Base-by-base conservation (phyloP, 345 rosid genomes). In the Aquilaria malaccensis region DNA sequence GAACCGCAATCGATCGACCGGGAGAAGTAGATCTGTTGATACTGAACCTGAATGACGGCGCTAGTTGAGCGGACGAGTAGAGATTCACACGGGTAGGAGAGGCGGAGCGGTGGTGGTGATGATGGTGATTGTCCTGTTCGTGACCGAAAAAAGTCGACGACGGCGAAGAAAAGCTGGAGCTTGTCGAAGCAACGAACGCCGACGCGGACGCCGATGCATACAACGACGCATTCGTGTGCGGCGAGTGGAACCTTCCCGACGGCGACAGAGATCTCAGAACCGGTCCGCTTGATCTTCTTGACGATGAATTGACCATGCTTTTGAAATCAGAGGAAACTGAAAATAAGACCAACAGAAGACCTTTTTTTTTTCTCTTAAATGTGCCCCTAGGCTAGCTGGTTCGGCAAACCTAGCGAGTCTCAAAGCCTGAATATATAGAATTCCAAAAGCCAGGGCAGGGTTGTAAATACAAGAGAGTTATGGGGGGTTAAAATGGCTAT, bases 331-430 rank as follows among this genome's bases (percentile, higher is more conserved):
- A 37, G 9, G 6, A 12, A 49, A 11, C 13, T 58, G 43, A 50
- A 2, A 33, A 47, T 48, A 33, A 43, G 41, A 37, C 55, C 53
- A 15, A 30, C 29, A 45, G 53, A 52, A 13, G 55, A 50, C 9
- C 7, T 48, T 48, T 31, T 49, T 51, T 56, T 43, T 58, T 15
- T 62, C 62, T 58, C 61, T 67, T 4, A 30, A 2, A 52, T 13
- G 78, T 70, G 68, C 80, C 71, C 79, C 47, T 50, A 49, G 85
- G 82, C 68, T 56, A 2, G 72, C 59, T 72, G 74, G 81, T 85
- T 87, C 59, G 79, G 88, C 93, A 90, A 90, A 90, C 97, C 87
- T 82, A 59, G 68, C 78, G 80, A 52, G 74, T 87, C 69, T 80
- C 83, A 12, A 79, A 52, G 64, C 78, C 50, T n/a, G 30, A 13